Evolutionary conservation across 441 rosid genomes (phyloP).

Genomic region (Pelargonium australe): DNA sequence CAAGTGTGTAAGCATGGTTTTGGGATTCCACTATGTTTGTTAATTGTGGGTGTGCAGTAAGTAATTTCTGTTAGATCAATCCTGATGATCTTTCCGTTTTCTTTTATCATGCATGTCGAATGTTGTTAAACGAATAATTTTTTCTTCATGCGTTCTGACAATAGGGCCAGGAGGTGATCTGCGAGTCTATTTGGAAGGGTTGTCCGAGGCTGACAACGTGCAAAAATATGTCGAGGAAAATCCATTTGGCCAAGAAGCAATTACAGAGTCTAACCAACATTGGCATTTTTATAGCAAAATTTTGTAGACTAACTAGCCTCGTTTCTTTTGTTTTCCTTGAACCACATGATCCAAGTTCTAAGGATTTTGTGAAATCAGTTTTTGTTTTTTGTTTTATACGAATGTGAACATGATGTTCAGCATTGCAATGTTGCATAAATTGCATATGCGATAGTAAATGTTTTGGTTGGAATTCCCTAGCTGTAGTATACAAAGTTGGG

Average conservation of each 20-base stretch:
- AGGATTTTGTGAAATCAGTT: too few species aligned
- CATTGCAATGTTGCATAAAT: too few species aligned
- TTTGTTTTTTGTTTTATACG: too few species aligned
- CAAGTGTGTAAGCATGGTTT: not conserved
- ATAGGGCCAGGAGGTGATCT: conserved; percentile 57
- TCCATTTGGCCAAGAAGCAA: conserved; percentile 56
- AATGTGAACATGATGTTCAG: too few species aligned
- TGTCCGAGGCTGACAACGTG: conserved; percentile 40
- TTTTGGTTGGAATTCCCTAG: too few species aligned
- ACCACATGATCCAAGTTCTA: too few species aligned
- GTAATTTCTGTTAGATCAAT: too few species aligned
- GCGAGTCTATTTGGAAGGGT: conserved; percentile 40
- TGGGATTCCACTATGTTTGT: not conserved
- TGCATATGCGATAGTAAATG: too few species aligned
- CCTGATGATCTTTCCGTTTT: too few species aligned
- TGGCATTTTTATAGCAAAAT: conserved; percentile 49
- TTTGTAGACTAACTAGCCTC: not conserved
- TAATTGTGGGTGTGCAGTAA: not conserved
- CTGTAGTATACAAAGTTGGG: too few species aligned
- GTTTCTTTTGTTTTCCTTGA: too few species aligned
- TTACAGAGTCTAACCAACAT: conserved; percentile 34
- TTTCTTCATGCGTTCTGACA: conserved; percentile 9
- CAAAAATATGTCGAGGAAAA: conserved; percentile 45
- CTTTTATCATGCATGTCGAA: too few species aligned
- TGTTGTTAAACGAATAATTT: not conserved